Evolutionary conservation across 2,329 filamentous ascomycete species (phyloP).

Genomic region (Seiridium unicorne): DNA sequence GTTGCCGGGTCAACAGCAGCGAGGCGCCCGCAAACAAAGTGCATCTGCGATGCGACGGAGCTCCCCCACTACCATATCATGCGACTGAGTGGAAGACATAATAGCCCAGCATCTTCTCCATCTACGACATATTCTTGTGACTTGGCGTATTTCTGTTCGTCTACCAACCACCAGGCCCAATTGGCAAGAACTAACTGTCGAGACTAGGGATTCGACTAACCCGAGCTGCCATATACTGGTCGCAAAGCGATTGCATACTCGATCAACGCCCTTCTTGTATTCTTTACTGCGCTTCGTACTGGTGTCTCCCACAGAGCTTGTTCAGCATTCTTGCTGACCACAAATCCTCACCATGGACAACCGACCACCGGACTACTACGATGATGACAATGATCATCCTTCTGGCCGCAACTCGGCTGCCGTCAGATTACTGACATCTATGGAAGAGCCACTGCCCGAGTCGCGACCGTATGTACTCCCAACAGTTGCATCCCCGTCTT

Average conservation of each 20-base stretch:
- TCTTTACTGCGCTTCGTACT: not conserved
- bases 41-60: constrained; percentile 1
- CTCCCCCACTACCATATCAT: not conserved
- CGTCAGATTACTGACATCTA: constrained; percentile 61
- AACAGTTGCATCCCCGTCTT: constrained; percentile 17
- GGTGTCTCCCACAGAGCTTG: constrained; percentile 15
- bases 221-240: not conserved
- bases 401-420: constrained; percentile 43
- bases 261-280: not conserved
- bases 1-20: constrained; percentile 8
- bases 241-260: not conserved
- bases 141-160: too few species aligned
- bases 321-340: constrained; percentile 19
- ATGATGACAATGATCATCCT: constrained; percentile 51
- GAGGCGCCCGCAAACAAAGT: constrained; percentile 4
- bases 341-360: constrained; percentile 42
- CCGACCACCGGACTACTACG: constrained; percentile 60
- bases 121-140: not conserved
- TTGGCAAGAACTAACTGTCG: not conserved
- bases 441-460: constrained; percentile 52
- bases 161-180: too few species aligned
- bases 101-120: not conserved
- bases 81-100: not conserved
- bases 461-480: constrained; percentile 53
- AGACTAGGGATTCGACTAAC: not conserved